A percentile compares a stretch with the other conserved stretches of the same genome.
Conservation (phyloP, 2,329 filamentous ascomycete genomes). For the Xenoacremonium recifei region DNA sequence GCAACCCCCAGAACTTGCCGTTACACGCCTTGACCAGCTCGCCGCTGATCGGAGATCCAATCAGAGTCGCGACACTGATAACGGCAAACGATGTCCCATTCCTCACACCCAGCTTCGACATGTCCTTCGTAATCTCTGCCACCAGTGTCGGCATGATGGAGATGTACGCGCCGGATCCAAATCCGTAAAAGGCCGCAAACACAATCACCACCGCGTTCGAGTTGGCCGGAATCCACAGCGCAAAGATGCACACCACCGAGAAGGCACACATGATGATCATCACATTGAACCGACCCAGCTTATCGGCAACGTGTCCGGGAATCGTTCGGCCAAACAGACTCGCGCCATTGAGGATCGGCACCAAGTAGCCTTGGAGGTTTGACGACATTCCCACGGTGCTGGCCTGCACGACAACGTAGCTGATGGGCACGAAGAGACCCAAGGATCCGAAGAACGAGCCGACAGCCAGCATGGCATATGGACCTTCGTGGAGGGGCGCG, state of each 20-base stretch:
- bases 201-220: constrained; percentile 1
- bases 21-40: too few species aligned
- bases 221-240: constrained; percentile 7
- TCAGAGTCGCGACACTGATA: constrained; percentile 13
- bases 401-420: constrained; percentile 7
- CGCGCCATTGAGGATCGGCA: constrained; percentile 7
- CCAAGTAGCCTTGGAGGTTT: constrained; percentile 4
- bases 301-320: constrained; percentile 7
- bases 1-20: too few species aligned
- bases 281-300: constrained; percentile 6
- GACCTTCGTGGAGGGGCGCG: constrained; percentile 1
- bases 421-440: constrained; percentile 8
- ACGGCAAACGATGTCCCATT: constrained; percentile 13
- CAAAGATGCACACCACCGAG: too few species aligned
- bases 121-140: constrained; percentile 8
- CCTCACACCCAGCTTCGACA: constrained; percentile 12
- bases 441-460: constrained; percentile 6
- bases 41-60: constrained; percentile 12
- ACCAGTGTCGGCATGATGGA: constrained; percentile 12
- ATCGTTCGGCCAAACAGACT: constrained; percentile 3
- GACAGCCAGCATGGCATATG: constrained; percentile 2
- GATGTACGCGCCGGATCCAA: constrained; percentile 8
- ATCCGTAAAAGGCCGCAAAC: constrained; percentile 5
- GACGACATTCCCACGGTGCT: neutral
- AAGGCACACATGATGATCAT: constrained; percentile 6